Evolutionary conservation across 208 protist species (phyloP), one percentile per base, ranked within the genome.

Genomic region (Endotrypanum monterogeii): DNA sequence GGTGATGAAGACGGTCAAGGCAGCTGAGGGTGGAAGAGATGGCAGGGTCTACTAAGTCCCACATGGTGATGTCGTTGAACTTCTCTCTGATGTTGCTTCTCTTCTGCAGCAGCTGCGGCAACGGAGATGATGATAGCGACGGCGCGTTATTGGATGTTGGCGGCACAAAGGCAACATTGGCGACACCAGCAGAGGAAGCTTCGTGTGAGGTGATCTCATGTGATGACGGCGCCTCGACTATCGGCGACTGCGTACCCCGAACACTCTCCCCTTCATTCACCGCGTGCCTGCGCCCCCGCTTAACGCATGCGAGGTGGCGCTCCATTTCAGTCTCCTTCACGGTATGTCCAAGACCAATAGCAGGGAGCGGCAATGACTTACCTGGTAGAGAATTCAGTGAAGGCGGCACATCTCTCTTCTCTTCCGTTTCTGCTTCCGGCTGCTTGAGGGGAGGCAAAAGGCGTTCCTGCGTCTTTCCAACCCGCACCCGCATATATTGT

Each of bases 41-140:
- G 39, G 63, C 76, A 44, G 76, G 76, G 23, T 80, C 76, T 9
- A 65, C 56, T 70, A 62, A 80, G 41, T 80, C 76, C 76, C 76
- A 80, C 76, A 80, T 71, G 3, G 76, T 80, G 16, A 75, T 70
- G 0, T 67, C 16, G 23, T 67, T 55, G 1, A 75, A 63, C 3
- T 54, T 50, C 11, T 67, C 20, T 14, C 50, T 67, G 1, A 61
- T 79, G 14, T 39, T 37, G 44, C 74, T 61, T 39, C 5, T 18
- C 7, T 58, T 50, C 9, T 25, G 67, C 60, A 32, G 67, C 56
- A 56, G 0, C 20, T 66, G 68, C 16, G 54, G 55, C 72, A 56
- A 46, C 60, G 55, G 44, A 32, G 51, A 35, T 1, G 63, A 6
- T 20, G 2, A 12, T 3, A 51, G 20, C 9, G 51, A 70, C n/a